These are phyloP conservation scores for Artemisia tridentata DNA, from an alignment of 129 eudicot genomes.

Conservation along the genomic window DNA sequence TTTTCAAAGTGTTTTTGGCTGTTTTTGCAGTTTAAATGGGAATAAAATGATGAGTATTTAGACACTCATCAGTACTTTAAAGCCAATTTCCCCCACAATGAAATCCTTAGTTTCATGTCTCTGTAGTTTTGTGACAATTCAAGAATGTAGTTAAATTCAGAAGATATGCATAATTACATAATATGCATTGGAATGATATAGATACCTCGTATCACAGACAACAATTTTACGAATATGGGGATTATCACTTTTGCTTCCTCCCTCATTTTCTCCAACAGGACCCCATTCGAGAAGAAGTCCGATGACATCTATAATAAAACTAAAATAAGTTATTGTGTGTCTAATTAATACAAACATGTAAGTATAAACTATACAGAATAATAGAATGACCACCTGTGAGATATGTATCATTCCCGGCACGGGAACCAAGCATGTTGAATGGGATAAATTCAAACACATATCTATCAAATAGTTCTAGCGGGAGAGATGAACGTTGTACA, in stretches of 20 bases:
- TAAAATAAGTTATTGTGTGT: not conserved
- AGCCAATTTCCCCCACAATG: no score
- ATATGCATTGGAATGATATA: no score
- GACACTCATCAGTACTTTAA: no score
- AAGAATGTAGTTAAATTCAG: no score
- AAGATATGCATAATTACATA: no score
- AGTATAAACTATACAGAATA: not conserved
- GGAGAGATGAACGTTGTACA: not conserved
- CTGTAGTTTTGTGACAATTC: no score
- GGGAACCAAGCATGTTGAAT: not conserved
- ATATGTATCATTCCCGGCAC: not conserved
- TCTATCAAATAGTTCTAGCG: not conserved
- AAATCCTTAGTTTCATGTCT: no score
- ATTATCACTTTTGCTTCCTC: not conserved
- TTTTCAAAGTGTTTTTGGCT: no score
- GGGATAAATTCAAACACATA: not conserved
- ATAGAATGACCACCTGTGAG: not conserved
- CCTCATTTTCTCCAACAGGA: not conserved
- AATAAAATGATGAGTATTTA: no score
- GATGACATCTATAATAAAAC: not conserved
- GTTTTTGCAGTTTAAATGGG: no score
- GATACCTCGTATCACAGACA: not conserved
- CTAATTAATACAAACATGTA: not conserved
- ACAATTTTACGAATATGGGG: not conserved
- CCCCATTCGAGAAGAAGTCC: not conserved